Base-by-base conservation (phyloP, 2,329 filamentous ascomycete genomes). In the Calycina marina region DNA sequence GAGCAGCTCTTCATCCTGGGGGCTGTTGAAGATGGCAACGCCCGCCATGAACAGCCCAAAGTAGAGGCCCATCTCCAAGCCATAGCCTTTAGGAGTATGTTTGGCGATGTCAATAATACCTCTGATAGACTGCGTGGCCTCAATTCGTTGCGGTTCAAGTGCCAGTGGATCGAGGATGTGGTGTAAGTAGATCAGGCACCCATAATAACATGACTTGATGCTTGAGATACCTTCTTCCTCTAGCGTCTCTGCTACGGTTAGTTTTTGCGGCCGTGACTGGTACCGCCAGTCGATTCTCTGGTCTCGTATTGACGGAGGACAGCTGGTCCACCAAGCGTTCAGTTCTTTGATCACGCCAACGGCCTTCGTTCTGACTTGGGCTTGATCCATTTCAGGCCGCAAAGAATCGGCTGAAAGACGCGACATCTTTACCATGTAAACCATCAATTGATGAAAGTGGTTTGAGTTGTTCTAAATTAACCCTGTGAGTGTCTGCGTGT, bases 21-120 rank as follows among this genome's bases (percentile, higher is more conserved):
- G 25, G 35, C 50, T 42, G 27, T 50, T 49, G 16, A 45, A 48
- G 6, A 49, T 34, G 12, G 43, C 43, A 14, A 46, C 35, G 2
- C 48, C 48, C 16, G 44, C 47, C 36, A 48, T 49, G 31, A 51
- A 51, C 8, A 51, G 25, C 2, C 46, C 48, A 44, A 43, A 51
- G 30, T 51, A 49, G 12, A 49, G 31, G 3, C 47, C 48, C 47
- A 51, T 50, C 26, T 51, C 47, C 10, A 51, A 31, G 4, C 48
- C 48, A 37, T 47, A 48, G 4, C 48, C 48, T 16, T 48, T 41
- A 1, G 48, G 48, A 3, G 42, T 51, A 28, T 49, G 47, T 9
- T 37, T 38, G 10, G 44, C 47, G 36, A 49, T 48, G 9, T 49
- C 43, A 6, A 51, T 30, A 22, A 51, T 44, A 24, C 42, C 40